Conservation (phyloP, 345 rosid genomes). For the Gossypium australe region DNA sequence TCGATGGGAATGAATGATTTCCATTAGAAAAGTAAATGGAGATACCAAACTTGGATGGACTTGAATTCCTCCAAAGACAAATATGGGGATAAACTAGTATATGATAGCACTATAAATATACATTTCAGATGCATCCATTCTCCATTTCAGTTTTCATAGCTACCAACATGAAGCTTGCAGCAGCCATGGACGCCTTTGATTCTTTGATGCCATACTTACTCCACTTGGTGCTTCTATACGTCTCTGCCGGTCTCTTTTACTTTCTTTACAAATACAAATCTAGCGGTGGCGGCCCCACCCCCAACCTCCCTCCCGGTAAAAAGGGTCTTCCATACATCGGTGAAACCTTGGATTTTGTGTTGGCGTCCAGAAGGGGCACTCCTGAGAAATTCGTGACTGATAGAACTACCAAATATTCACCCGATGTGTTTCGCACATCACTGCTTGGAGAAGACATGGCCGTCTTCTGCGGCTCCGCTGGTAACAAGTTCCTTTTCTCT, state of each 20-base stretch:
- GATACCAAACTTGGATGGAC: not conserved
- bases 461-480: slow-evolving; percentile 22
- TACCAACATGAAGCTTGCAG: not conserved
- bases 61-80: not conserved
- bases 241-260: slow-evolving; percentile 4
- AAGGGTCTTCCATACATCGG: slow-evolving; percentile 24
- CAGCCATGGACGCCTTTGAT: not conserved
- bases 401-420: slow-evolving; percentile 22
- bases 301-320: slow-evolving; percentile 18
- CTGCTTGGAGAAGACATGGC: slow-evolving; percentile 26
- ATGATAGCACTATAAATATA: not conserved
- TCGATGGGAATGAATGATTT: not conserved
- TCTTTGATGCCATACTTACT: slow-evolving; percentile 9
- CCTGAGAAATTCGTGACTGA: slow-evolving; percentile 25
- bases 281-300: not conserved
- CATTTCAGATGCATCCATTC: not conserved
- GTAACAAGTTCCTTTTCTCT: slow-evolving; percentile 27
- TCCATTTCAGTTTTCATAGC: not conserved
- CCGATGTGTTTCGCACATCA: slow-evolving; percentile 22
- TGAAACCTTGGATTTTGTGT: slow-evolving; percentile 16
- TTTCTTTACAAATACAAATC: slow-evolving; percentile 6
- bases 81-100: not conserved
- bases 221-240: slow-evolving; percentile 15
- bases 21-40: not conserved
- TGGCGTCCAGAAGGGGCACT: slow-evolving; percentile 5